Evolutionary conservation across 306 rosid species (phyloP).

Genomic region (Vigna angularis): DNA sequence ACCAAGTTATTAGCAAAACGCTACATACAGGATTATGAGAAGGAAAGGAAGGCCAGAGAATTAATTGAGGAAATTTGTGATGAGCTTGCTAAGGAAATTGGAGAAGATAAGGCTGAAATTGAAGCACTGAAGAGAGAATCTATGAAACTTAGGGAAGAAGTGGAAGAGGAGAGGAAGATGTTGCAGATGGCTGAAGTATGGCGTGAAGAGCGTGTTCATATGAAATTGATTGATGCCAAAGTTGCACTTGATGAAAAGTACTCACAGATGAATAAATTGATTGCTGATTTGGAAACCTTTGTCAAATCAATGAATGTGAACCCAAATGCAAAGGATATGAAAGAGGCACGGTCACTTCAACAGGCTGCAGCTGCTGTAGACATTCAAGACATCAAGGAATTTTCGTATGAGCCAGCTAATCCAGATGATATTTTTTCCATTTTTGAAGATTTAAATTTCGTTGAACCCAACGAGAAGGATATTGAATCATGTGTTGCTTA

Average conservation of each 20-base stretch:
- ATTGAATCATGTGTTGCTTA: conserved; percentile 67
- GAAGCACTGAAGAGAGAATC: conserved; percentile 80
- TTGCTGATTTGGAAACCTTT: conserved; percentile 68
- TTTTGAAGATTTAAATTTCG: conserved; percentile 69
- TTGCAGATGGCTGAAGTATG: conserved; percentile 97
- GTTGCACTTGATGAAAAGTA: conserved; percentile 89
- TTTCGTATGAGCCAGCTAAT: conserved; percentile 74
- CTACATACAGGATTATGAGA: conserved; percentile 81
- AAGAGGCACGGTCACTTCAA: conserved; percentile 66
- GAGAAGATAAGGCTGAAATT: conserved; percentile 90
- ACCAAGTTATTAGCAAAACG: conserved; percentile 74
- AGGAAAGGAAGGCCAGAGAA: conserved; percentile 83
- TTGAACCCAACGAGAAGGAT: conserved; percentile 75
- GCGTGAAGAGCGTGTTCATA: conserved; percentile 99
- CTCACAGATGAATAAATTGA: conserved; percentile 85
- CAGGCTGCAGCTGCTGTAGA: conserved; percentile 68
- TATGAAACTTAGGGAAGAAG: conserved; percentile 74
- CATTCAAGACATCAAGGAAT: conserved; percentile 72
- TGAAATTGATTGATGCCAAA: conserved; percentile 93
- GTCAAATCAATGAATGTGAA: conserved; percentile 54
- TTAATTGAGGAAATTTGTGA: conserved; percentile 89
- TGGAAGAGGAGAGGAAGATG: conserved; percentile 90
- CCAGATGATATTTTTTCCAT: conserved; percentile 81
- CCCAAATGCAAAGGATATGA: conserved; percentile 68
- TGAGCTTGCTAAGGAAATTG: conserved; percentile 94